Conservation (phyloP, 441 rosid genomes). For the Populus tomentosa region DNA sequence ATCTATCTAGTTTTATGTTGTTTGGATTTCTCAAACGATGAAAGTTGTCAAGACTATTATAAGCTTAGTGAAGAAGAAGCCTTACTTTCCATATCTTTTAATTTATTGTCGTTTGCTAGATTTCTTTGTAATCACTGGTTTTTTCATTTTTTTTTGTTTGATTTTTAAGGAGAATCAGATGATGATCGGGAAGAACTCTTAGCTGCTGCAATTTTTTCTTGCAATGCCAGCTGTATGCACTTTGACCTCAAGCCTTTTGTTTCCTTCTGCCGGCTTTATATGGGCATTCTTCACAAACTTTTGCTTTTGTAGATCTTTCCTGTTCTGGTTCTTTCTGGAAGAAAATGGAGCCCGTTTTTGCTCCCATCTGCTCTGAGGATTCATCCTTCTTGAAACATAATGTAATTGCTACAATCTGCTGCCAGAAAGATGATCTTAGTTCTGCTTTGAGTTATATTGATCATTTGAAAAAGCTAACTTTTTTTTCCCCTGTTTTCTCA, state of each 20-base stretch:
- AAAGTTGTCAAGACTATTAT: not conserved
- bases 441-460: not conserved
- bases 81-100: not conserved
- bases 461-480: not conserved
- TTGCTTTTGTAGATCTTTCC: slow-evolving; percentile 38
- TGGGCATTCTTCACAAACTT: not conserved
- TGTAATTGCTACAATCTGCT: slow-evolving; percentile 29
- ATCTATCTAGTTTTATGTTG: not conserved
- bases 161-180: slow-evolving; percentile 44
- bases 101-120: not conserved
- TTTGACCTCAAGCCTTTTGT: slow-evolving; percentile 4
- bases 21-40: not conserved
- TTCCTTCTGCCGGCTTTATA: not conserved
- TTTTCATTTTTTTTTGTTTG: not conserved
- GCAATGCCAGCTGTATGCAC: slow-evolving; percentile 46
- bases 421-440: slow-evolving; percentile 7
- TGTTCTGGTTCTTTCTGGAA: slow-evolving; percentile 55
- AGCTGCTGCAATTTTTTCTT: slow-evolving; percentile 51
- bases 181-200: slow-evolving; percentile 56
- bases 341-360: slow-evolving; percentile 40
- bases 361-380: slow-evolving; percentile 36
- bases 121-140: not conserved
- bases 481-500: not conserved
- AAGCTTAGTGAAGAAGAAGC: not conserved
- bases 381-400: slow-evolving; percentile 40